Percentiles rank a stretch among this genome's conserved stretches.
Conservation (phyloP, 441 rosid genomes). For the Pelargonium citronellum region DNA sequence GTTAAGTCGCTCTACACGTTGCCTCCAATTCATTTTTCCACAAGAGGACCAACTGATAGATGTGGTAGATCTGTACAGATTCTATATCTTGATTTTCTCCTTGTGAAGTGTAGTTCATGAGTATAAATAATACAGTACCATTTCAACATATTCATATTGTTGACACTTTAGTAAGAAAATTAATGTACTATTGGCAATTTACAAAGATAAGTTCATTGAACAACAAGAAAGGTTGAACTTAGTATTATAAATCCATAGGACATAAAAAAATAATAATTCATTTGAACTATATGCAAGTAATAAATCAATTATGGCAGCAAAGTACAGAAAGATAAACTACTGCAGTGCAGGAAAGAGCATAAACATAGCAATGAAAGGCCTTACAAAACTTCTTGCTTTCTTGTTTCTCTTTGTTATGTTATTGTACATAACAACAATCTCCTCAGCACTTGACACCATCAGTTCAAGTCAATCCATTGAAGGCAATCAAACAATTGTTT, state of each 20-base stretch:
- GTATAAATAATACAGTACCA: too few relatives aligned
- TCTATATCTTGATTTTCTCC: too few relatives aligned
- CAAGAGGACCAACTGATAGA: too few relatives aligned
- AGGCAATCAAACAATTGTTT: not conserved
- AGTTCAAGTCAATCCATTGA: not conserved
- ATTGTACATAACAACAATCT: not conserved
- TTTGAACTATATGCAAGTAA: not conserved
- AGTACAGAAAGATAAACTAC: not conserved
- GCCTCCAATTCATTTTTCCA: too few relatives aligned
- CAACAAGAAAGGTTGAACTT: not conserved
- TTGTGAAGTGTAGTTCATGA: too few relatives aligned
- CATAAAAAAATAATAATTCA: not conserved
- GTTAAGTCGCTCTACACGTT: too few relatives aligned
- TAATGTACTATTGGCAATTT: too few relatives aligned
- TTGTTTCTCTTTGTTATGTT: not conserved
- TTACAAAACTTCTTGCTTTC: not conserved
- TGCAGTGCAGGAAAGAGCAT: not conserved
- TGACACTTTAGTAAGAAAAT: too few relatives aligned
- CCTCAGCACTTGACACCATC: not conserved
- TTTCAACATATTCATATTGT: too few relatives aligned
- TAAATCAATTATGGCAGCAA: not conserved
- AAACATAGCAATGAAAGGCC: not conserved
- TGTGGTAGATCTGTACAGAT: too few relatives aligned
- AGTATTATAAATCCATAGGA: not conserved
- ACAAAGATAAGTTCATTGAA: not conserved